Conservation (phyloP, 441 rosid genomes). For the Pelargonium myrrhifolium region DNA sequence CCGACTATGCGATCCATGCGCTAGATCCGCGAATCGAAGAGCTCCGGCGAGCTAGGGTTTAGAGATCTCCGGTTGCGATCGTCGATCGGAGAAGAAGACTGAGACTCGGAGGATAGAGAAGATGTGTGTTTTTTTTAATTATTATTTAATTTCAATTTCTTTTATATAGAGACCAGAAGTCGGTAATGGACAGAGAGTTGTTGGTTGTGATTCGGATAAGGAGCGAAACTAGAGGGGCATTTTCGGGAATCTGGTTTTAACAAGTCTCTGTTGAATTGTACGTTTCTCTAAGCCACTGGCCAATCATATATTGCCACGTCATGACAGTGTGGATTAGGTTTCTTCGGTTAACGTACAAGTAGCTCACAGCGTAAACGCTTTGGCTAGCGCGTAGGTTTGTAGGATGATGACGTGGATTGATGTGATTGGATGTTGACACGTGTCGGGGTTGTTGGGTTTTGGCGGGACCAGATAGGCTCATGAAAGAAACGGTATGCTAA, state of each 20-base stretch:
- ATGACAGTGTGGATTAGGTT: neutral
- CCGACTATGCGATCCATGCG: conserved; percentile 81
- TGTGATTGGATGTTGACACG: no score
- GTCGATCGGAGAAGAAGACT: neutral
- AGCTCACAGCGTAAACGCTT: neutral
- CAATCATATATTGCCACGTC: neutral
- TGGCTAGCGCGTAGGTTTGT: neutral
- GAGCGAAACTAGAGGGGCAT: neutral
- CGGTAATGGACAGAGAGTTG: neutral
- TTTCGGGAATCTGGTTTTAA: neutral
- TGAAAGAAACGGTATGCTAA: no score
- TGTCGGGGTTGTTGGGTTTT: no score
- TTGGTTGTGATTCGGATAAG: neutral
- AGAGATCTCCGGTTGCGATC: neutral
- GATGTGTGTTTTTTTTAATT: neutral
- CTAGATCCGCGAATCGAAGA: neutral
- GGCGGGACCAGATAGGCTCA: no score
- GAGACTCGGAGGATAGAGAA: neutral
- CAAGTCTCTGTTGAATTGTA: neutral
- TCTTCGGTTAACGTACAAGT: neutral
- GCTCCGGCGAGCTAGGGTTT: conserved; percentile 9
- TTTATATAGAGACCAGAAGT: neutral
- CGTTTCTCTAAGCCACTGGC: neutral
- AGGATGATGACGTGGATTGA: neutral
- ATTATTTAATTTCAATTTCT: neutral